Evolutionary conservation across 169 alveolate genomes (phyloP), one percentile per base, ranked within the genome.

Genomic region (Eimeria sp.): DNA sequence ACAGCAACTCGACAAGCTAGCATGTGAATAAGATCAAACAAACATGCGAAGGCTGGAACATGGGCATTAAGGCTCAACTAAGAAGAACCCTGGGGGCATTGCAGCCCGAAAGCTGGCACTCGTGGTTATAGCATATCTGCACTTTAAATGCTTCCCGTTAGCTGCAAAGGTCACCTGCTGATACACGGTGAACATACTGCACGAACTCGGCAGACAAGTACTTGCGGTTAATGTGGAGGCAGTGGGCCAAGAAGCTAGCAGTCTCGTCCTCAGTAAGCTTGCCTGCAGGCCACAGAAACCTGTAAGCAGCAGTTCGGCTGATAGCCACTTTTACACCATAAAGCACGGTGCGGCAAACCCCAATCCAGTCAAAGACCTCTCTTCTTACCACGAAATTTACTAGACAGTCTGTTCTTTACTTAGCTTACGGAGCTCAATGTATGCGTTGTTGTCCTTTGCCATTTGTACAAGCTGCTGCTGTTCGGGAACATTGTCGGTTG

Each of bases 361-460:
- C 51, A 5, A 11, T 11, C 22, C n/a, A 11, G 51, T 34, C 51
- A 14, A 7, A 70, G 49, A 30, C 10, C 49, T 11, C 78, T 5
- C 47, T 11, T 11, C 45, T 27, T 13, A 70, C 3, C 4, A 70
- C 9, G 49, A 3, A 14, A 13, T 0, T 14, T 76, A 45, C 63
- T 45, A 47, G 14, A 20, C 18, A 13, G 20, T 20, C 61, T 20
- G 20, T 18, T 63, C 25, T 54, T 13, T 30, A 20, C 30, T 34
- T 9, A 20, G 82, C 95, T 96, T 97, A 82, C 98, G 96, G 67
- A 97, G 94, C 30, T 97, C 97, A 27, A 97, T 97, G 82, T 95
- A 96, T 30, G 97, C 97, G 90, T 86, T 94, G 91, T 96, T 95
- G 83, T 95, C 98, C 76, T 95, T 88, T n/a, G 98, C 98, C 98